Evolutionary conservation across 2,329 filamentous ascomycete genomes (phyloP).

Genomic region (Clonostachys rhizophaga): DNA sequence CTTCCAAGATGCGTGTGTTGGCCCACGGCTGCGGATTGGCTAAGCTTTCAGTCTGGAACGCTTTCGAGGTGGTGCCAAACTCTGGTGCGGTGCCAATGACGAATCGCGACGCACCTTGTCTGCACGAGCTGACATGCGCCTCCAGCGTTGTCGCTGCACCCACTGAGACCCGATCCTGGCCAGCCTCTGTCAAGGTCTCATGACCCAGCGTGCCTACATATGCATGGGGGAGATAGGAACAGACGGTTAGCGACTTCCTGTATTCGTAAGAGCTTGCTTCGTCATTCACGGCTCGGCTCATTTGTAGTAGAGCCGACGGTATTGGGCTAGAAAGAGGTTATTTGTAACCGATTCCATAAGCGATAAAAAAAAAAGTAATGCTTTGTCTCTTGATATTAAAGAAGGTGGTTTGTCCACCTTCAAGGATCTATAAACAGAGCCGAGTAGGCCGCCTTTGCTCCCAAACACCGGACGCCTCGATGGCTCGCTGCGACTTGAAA

Average conservation of each 20-base stretch:
- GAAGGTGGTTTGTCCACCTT: slow-evolving; percentile 36
- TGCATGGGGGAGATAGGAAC: no score
- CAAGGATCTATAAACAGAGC: slow-evolving; percentile 34
- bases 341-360: no score
- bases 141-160: no score
- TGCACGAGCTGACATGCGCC: neutral
- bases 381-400: slow-evolving; percentile 28
- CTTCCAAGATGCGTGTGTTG: neutral
- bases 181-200: no score
- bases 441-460: neutral
- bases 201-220: no score
- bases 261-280: neutral
- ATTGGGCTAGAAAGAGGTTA: no score
- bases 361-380: neutral
- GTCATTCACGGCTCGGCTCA: neutral
- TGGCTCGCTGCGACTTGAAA: neutral
- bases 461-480: slow-evolving; percentile 3
- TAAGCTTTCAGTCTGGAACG: neutral
- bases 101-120: neutral
- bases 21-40: neutral
- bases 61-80: neutral
- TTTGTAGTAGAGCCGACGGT: neutral
- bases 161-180: no score
- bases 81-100: neutral
- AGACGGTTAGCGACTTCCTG: neutral